A percentile compares a stretch with the other conserved stretches of the same genome.
Evolutionary conservation across 2,329 filamentous ascomycete species (phyloP).

Genomic region (Fusarium avenaceum): DNA sequence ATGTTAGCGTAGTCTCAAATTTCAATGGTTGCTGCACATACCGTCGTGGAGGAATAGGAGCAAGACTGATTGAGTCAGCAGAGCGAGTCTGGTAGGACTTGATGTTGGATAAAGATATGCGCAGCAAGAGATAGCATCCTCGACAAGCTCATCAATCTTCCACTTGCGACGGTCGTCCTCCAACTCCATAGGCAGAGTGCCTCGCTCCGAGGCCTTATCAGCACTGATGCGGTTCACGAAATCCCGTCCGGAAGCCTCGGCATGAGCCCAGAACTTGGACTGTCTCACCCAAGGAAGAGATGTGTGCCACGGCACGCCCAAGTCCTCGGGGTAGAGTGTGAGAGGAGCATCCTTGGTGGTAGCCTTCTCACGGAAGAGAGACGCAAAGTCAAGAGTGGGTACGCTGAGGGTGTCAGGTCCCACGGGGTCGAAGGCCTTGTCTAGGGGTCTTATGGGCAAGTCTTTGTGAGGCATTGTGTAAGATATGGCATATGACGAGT

Average conservation of each 20-base stretch:
- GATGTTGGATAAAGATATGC: slow-evolving; percentile 30
- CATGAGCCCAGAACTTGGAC: slow-evolving; percentile 20
- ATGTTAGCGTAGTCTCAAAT: neutral
- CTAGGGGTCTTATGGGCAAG: slow-evolving; percentile 17
- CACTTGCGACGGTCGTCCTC: slow-evolving; percentile 21
- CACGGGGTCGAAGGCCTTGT: slow-evolving; percentile 16
- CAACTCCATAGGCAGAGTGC: slow-evolving; percentile 19
- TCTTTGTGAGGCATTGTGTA: slow-evolving; percentile 27
- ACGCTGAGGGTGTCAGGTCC: neutral
- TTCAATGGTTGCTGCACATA: neutral
- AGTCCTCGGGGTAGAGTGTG: slow-evolving; percentile 1
- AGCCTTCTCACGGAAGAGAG: slow-evolving; percentile 2
- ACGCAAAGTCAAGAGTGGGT: slow-evolving; percentile 16
- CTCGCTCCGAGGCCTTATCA: slow-evolving; percentile 21
- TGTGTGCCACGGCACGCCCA: slow-evolving; percentile 18
- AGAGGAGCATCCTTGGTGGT: slow-evolving; percentile 16
- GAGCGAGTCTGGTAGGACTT: slow-evolving; percentile 5
- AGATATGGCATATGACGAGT: too few species aligned
- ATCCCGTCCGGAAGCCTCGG: slow-evolving; percentile 9
- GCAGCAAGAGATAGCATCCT: slow-evolving; percentile 23
- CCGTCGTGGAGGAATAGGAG: slow-evolving; percentile 29
- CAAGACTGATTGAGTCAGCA: slow-evolving; percentile 22
- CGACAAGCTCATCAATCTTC: slow-evolving; percentile 32
- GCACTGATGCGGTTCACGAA: slow-evolving; percentile 15
- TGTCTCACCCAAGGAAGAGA: slow-evolving; percentile 28